Conservation (phyloP, 192 early-diverging fungal species). For the Mycoemilia scoparia region DNA sequence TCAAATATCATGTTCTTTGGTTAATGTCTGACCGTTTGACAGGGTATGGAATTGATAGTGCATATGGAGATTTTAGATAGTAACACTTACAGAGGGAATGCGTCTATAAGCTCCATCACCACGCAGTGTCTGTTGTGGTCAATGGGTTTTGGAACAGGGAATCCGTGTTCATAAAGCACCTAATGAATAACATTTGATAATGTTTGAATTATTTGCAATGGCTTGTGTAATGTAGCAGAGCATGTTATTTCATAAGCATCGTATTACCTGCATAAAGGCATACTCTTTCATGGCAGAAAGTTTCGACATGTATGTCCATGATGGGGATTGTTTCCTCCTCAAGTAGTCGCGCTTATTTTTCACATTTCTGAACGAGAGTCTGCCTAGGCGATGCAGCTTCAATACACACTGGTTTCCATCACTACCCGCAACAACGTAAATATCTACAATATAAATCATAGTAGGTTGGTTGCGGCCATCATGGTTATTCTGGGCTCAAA, state of each 20-base stretch:
- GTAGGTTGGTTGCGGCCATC: neutral
- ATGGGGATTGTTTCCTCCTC: conserved; percentile 78
- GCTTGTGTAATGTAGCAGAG: no score
- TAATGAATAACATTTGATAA: no score
- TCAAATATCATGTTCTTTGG: conserved; percentile 3
- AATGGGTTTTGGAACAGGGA: conserved; percentile 85
- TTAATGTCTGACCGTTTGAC: neutral
- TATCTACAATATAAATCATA: conserved; percentile 53
- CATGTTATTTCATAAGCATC: no score
- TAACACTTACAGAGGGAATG: conserved; percentile 83
- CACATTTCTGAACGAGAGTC: conserved; percentile 90
- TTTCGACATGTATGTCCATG: conserved; percentile 98
- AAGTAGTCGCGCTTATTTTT: conserved; percentile 97
- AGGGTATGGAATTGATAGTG: neutral
- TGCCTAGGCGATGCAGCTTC: conserved; percentile 91
- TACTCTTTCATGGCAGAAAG: conserved; percentile 96
- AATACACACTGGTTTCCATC: conserved; percentile 80
- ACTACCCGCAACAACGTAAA: conserved; percentile 90
- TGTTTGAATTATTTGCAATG: no score
- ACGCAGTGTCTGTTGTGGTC: conserved; percentile 91
- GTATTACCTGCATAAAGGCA: conserved; percentile 99
- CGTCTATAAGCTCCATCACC: conserved; percentile 91
- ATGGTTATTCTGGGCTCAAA: neutral
- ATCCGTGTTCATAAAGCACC: conserved; percentile 81
- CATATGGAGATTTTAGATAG: no score